Conservation (phyloP, 2,329 filamentous ascomycete species). For the Xylariaceae sp. region DNA sequence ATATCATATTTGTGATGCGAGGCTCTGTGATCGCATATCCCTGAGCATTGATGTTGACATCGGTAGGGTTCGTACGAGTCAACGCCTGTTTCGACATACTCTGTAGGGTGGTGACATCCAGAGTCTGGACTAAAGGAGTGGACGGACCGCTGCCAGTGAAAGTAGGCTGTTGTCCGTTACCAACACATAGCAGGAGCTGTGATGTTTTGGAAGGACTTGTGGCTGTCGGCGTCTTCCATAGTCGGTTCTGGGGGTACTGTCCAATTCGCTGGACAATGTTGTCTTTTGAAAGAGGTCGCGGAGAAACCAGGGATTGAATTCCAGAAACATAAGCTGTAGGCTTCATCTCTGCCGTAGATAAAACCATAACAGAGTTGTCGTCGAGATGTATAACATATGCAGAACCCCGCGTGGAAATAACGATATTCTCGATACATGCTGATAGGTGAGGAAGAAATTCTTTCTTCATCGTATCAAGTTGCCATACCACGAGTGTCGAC, state of each 20-base stretch:
- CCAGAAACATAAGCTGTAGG: conserved; percentile 81
- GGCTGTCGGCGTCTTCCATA: conserved; percentile 51
- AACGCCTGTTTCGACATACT: conserved; percentile 84
- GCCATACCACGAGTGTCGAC: conserved; percentile 87
- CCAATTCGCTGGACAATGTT: conserved; percentile 50
- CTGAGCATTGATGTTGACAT: conserved; percentile 69
- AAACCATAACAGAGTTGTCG: conserved; percentile 86
- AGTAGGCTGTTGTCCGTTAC: conserved; percentile 54
- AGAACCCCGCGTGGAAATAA: conserved; percentile 73
- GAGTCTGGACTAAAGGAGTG: conserved; percentile 69
- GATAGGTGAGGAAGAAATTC: conserved; percentile 88
- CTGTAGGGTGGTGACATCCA: conserved; percentile 74
- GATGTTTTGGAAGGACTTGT: conserved; percentile 60
- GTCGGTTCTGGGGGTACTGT: conserved; percentile 38
- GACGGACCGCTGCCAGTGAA: conserved; percentile 46
- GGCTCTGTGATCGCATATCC: conserved; percentile 72
- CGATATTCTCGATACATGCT: conserved; percentile 77
- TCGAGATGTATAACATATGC: conserved; percentile 82
- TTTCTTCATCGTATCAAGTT: conserved; percentile 78
- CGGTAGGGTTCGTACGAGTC: conserved; percentile 81
- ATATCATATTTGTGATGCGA: conserved; percentile 67
- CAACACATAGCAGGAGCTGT: conserved; percentile 64
- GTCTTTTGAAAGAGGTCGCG: conserved; percentile 46
- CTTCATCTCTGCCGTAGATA: conserved; percentile 85
- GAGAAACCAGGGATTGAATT: conserved; percentile 62